These are phyloP conservation scores for Blastocystis sp. DNA, from an alignment of 352 stramenopile genomes.

Conservation along the genomic window DNA sequence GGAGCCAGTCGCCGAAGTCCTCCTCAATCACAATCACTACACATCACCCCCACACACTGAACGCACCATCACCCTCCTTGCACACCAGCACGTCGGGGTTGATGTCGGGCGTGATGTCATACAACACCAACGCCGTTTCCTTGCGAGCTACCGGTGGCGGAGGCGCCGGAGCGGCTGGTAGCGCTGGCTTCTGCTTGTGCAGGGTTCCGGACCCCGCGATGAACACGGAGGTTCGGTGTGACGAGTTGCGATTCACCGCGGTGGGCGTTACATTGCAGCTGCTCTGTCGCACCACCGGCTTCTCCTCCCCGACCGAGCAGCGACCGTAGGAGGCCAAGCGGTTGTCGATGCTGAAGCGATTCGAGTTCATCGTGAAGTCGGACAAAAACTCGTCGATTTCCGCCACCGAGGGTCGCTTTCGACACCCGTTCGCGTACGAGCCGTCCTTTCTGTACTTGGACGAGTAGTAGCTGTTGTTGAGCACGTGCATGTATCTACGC, in stretches of 20 bases:
- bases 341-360: constrained; percentile 54
- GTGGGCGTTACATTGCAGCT: neutral
- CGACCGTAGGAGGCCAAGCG: constrained; percentile 6
- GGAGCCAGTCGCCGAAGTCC: constrained; percentile 58
- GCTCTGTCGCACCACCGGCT: neutral
- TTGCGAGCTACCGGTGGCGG: neutral
- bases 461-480: constrained; percentile 68
- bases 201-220: neutral
- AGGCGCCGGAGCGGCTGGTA: neutral
- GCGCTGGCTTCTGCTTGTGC: neutral
- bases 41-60: neutral
- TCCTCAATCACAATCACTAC: constrained; percentile 62
- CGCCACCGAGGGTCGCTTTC: neutral
- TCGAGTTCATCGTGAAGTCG: constrained; percentile 30
- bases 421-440: constrained; percentile 6
- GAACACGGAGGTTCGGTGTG: neutral
- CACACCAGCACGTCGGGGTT: constrained; percentile 60
- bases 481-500: constrained; percentile 53
- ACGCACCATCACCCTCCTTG: constrained; percentile 22
- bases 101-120: constrained; percentile 50
- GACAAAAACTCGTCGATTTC: constrained; percentile 43
- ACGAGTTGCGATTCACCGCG: neutral
- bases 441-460: constrained; percentile 34
- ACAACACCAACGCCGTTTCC: constrained; percentile 58
- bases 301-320: neutral